Evolutionary conservation across 2,329 filamentous ascomycete genomes (phyloP).

Genomic region (Fusarium clavum): DNA sequence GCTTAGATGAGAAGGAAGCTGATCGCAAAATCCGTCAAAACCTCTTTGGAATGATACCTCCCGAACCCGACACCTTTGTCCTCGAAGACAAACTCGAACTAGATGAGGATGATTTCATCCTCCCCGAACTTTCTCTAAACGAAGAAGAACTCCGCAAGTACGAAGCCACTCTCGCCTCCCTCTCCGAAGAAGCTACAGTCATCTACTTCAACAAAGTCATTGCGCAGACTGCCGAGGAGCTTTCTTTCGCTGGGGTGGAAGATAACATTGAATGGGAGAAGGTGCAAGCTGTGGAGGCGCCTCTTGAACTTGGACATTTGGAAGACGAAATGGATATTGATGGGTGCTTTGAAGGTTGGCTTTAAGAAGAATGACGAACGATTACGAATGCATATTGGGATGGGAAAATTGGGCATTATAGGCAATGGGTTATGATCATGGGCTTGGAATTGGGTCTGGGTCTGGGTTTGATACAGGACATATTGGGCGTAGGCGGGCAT

Average conservation of each 20-base stretch:
- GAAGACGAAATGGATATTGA: background rate
- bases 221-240: background rate
- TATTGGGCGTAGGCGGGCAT: background rate
- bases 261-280: constrained; percentile 4
- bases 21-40: background rate
- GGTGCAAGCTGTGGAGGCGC: background rate
- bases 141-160: background rate
- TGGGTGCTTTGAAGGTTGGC: background rate
- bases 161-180: background rate
- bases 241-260: background rate
- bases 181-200: background rate
- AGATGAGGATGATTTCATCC: background rate
- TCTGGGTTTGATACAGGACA: background rate
- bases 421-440: constrained; percentile 1
- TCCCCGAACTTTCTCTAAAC: background rate
- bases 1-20: background rate
- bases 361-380: background rate
- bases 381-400: background rate
- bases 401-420: background rate
- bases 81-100: background rate
- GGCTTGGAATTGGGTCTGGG: background rate
- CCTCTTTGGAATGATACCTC: background rate
- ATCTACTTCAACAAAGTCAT: background rate
- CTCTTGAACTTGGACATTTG: background rate
- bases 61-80: background rate